Percentiles rank a stretch among this genome's conserved stretches.
Conservation (phyloP, 495 filamentous ascomycete genomes). For the Hypoxylon crocopeplum region DNA sequence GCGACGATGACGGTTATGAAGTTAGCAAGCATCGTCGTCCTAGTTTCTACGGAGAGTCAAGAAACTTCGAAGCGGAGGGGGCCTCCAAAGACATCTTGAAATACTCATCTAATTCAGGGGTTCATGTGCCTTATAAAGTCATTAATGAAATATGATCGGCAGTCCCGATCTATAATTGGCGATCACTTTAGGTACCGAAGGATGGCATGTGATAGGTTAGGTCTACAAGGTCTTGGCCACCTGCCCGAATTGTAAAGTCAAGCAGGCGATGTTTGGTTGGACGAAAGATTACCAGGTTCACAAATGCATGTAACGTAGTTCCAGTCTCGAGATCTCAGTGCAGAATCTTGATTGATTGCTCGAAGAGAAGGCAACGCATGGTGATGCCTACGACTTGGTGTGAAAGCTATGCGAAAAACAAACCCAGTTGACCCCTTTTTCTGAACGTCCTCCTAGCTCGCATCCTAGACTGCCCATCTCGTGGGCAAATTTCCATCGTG, state of each 20-base stretch:
- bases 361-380: neutral
- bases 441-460: no score
- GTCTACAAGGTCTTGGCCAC: constrained; percentile 1
- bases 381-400: no score
- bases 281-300: constrained; percentile 2
- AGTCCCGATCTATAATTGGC: constrained; percentile 17
- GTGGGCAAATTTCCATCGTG: no score
- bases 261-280: constrained; percentile 16
- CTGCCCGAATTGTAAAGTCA: constrained; percentile 30
- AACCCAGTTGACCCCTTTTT: no score
- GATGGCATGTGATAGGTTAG: constrained; percentile 20
- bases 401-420: no score
- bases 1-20: constrained; percentile 9
- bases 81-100: neutral
- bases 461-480: no score
- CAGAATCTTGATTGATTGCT: neutral
- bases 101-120: constrained; percentile 14
- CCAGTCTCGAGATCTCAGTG: neutral
- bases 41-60: neutral
- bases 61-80: neutral
- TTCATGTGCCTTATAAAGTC: constrained; percentile 7
- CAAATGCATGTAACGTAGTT: constrained; percentile 24
- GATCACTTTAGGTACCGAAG: constrained; percentile 18
- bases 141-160: constrained; percentile 15
- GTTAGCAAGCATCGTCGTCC: constrained; percentile 21